Base-by-base conservation (phyloP, 441 rosid genomes). In the Dalechampia spathulata region DNA sequence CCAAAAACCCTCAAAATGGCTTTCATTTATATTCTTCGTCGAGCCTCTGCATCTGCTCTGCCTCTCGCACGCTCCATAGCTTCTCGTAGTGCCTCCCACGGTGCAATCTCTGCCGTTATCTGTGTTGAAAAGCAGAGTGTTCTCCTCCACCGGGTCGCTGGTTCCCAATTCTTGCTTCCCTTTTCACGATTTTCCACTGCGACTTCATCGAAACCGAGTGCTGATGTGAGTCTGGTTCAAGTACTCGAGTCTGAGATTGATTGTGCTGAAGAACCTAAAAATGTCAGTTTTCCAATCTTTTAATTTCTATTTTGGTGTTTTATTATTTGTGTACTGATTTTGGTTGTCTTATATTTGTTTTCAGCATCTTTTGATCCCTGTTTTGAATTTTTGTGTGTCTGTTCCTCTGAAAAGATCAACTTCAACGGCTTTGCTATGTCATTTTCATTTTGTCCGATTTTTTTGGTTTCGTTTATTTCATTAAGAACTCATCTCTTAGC, bases 191-290 rank as follows among this genome's bases (percentile, higher is more conserved):
- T 77, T 68, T 78, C 78, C 0, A 60, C 82, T 0, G 58, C 52
- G 4, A 52, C 70, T 9, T 16, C 46, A 5, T 44, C 56, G 52
- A 52, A 57, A 41, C 49, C 58, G 30, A 66, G 40, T 42, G 66
- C 82, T 11, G 89, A 85, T 21, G 69, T 63, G 49, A 72, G 49
- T 26, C 72, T 85, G 16, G 32, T 80, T 23, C 55, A 65, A 26
- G 78, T 77, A 30, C 72, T 85, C 26, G 68, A 78, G 27, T 57
- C 76, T 34, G 93, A 83, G 70, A 83, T 82, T 19, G 83, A 73
- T 1, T 80, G 87, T 47, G 81, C 83, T 13, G 78, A 72, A 47
- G 66, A 77, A 39, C 78, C 75, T 43, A 2, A 7, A 3, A 65
- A 70, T 15, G 75, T 53, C 15, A 39, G 54, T 26, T 36, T 44